Evolutionary conservation across 1,284 basidiomycete species (phyloP), one percentile per base, ranked within the genome.

Genomic region (Ganoderma sinense): DNA sequence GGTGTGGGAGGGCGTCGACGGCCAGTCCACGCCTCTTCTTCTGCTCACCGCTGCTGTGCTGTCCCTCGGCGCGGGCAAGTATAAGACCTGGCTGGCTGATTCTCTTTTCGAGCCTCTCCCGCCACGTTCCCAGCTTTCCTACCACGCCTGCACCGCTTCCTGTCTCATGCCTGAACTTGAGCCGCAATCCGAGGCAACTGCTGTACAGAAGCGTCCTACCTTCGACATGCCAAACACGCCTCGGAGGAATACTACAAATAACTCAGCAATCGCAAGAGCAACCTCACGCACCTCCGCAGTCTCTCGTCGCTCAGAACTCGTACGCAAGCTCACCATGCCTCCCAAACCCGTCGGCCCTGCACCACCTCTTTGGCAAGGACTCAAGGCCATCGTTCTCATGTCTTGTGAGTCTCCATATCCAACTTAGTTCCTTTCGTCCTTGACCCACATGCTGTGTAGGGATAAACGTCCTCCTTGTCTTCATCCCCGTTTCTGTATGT

Each of bases 401-500:
- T 91, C 90, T 36, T 90, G 91, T 91, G 69, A 41, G 86, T 79
- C 18, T 26, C 3, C 62, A 31, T 13, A 31, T 33, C 23, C 40
- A 53, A 18, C 41, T 23, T 53, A 13, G 11, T 3, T 53, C 67
- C n/a, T 64, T 73, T 16, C 62, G 65, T 39, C 23, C 39, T 60
- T 26, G 23, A 62, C 43, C 64, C 45, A 65, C 56, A 3, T 8
- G 4, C 31, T 26, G 10, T 64, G 20, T 74, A 94, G 91, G 87
- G 84, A 75, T 94, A 13, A 94, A 93, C 74, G 23, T 91, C 33
- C 80, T 93, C 5, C 82, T 93, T 0, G 67, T 91, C 7, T 93
- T 84, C 73, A 92, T 93, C 53, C 92, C 93, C 0, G 75, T 94
- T 66, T 90, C 92, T 1, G 92, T 93, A 75, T 56, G 90, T 80